These are phyloP conservation scores for Chenopodium album DNA, from an alignment of 148 eudicot species.

Conservation along the genomic window DNA sequence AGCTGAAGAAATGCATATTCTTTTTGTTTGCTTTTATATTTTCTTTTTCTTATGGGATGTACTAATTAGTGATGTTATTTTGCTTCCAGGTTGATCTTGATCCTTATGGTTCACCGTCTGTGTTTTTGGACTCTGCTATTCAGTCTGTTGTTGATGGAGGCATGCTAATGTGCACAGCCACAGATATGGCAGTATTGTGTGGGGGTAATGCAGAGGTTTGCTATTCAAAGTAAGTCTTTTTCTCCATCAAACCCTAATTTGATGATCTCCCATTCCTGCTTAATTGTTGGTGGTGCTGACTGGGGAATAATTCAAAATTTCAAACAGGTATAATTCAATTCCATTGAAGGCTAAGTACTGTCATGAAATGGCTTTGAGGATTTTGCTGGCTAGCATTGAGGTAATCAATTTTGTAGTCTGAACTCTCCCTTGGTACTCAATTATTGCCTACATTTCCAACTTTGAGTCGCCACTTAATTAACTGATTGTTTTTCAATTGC, in stretches of 20 bases:
- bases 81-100: constrained; percentile 93
- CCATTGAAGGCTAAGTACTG: constrained; percentile 84
- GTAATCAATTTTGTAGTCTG: constrained; percentile 28
- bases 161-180: constrained; percentile 95
- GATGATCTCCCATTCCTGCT: background rate
- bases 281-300: constrained; percentile 15
- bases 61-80: background rate
- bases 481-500: background rate
- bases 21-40: background rate
- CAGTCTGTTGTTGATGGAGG: constrained; percentile 96
- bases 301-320: constrained; percentile 17
- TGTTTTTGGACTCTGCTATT: constrained; percentile 91
- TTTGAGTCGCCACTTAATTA: background rate
- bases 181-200: constrained; percentile 97
- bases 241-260: background rate
- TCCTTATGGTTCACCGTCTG: constrained; percentile 98
- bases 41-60: background rate
- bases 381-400: constrained; percentile 92
- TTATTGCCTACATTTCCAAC: background rate
- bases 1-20: background rate
- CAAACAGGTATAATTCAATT: constrained; percentile 83
- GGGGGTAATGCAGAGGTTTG: constrained; percentile 97
- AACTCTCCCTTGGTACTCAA: background rate
- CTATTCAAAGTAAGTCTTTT: constrained; percentile 81
- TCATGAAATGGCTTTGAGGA: constrained; percentile 95